These are phyloP conservation scores for Glebionis coronaria DNA, from an alignment of 129 eudicot species.

Conservation along the genomic window DNA sequence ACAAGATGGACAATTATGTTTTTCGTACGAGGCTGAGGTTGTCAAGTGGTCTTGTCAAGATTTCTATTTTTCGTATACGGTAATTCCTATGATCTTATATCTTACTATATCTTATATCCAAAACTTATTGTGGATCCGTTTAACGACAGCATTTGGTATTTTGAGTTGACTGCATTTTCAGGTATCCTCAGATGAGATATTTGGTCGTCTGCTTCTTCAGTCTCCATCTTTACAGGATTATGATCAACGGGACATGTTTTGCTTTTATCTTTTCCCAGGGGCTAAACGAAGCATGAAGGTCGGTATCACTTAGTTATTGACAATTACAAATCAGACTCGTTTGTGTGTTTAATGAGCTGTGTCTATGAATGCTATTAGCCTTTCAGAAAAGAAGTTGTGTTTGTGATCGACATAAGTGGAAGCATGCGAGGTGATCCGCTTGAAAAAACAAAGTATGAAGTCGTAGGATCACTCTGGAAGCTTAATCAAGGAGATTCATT, in stretches of 20 bases:
- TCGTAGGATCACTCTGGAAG: slow-evolving; percentile 51
- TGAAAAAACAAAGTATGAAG: slow-evolving; percentile 59
- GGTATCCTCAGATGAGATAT: slow-evolving; percentile 71
- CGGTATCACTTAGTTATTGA: slow-evolving; percentile 17
- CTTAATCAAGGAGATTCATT: slow-evolving; percentile 60
- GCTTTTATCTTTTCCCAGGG: slow-evolving; percentile 80
- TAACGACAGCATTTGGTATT: background rate
- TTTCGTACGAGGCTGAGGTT: slow-evolving; percentile 68
- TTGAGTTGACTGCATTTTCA: slow-evolving; percentile 23
- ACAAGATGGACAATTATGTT: slow-evolving; percentile 37
- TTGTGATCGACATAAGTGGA: slow-evolving; percentile 79
- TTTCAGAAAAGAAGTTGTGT: slow-evolving; percentile 75
- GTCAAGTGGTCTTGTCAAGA: slow-evolving; percentile 57
- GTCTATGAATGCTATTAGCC: slow-evolving; percentile 38
- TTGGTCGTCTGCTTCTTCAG: slow-evolving; percentile 58
- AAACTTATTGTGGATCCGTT: background rate
- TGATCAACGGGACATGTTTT: slow-evolving; percentile 84
- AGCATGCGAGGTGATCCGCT: slow-evolving; percentile 83
- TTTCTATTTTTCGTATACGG: slow-evolving; percentile 75
- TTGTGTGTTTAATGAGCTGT: background rate
- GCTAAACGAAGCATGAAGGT: slow-evolving; percentile 42
- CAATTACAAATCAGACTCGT: background rate
- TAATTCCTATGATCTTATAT: slow-evolving; percentile 32
- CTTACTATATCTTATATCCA: background rate
- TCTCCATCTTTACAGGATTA: slow-evolving; percentile 64